A percentile compares a stretch with the other conserved stretches of the same genome.
Evolutionary conservation across 257 asterid species (phyloP).

Genomic region (Nicotiana obtusifolia): DNA sequence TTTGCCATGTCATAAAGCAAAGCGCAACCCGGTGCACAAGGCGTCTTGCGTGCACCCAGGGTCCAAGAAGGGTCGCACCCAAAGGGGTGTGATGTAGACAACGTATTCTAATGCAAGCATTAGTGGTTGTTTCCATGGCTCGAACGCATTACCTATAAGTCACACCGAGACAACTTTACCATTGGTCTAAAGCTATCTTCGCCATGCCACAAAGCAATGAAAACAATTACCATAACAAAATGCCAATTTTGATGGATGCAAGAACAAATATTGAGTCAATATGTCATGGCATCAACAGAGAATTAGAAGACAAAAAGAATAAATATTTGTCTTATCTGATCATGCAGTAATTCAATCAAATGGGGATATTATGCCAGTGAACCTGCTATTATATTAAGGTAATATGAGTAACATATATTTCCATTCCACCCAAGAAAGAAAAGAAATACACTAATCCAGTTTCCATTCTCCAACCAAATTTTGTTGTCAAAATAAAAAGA

Average conservation of each 20-base stretch:
- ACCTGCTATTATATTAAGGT: not conserved
- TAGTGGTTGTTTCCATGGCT: too few relatives aligned
- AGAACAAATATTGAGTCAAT: not conserved
- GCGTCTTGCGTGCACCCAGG: too few relatives aligned
- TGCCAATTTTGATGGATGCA: not conserved
- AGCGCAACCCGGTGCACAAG: too few relatives aligned
- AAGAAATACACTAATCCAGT: slow-evolving; percentile 22
- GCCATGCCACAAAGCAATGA: not conserved
- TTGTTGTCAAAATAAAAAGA: slow-evolving; percentile 8
- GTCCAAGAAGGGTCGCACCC: too few relatives aligned
- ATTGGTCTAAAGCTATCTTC: too few relatives aligned
- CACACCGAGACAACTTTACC: too few relatives aligned
- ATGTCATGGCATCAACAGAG: not conserved
- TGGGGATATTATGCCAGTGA: not conserved
- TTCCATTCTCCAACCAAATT: slow-evolving; percentile 10
- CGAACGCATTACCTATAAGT: too few relatives aligned
- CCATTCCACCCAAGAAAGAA: slow-evolving; percentile 32
- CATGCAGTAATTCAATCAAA: too few relatives aligned
- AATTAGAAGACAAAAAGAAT: not conserved
- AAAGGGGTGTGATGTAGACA: too few relatives aligned
- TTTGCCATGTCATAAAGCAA: not conserved
- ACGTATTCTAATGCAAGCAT: too few relatives aligned
- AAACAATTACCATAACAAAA: not conserved
- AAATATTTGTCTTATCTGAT: slow-evolving; percentile 1
- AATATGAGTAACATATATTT: slow-evolving; percentile 15